Conservation (phyloP, 352 stramenopile species). For the Globisporangium viniferum region DNA sequence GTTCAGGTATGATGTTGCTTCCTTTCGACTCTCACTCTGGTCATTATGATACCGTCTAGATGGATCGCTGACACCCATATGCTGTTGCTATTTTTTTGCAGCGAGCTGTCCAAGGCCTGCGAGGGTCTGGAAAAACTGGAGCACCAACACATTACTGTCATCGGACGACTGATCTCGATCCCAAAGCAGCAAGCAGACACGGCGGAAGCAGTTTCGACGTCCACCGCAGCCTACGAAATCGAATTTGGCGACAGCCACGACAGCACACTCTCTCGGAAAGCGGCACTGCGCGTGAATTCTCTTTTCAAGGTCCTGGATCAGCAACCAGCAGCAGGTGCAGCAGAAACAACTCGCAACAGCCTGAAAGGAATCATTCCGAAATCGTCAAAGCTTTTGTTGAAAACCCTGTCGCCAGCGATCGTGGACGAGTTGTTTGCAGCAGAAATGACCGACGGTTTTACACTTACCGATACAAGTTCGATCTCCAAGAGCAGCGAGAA, state of each 20-base stretch:
- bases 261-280: not conserved
- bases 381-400: slow-evolving; percentile 2
- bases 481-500: not conserved
- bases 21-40: not conserved
- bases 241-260: slow-evolving; percentile 12
- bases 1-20: slow-evolving; percentile 22
- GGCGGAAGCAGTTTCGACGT: not conserved
- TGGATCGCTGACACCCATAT: not conserved
- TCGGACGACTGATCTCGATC: slow-evolving; percentile 6
- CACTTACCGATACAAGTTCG: too few relatives aligned
- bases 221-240: slow-evolving; percentile 4
- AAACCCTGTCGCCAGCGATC: slow-evolving; percentile 13
- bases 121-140: slow-evolving; percentile 5
- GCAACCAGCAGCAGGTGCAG: not conserved
- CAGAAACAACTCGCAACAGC: not conserved
- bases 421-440: slow-evolving; percentile 9
- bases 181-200: not conserved
- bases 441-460: not conserved
- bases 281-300: slow-evolving; percentile 2
- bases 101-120: not conserved
- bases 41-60: not conserved
- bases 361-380: not conserved
- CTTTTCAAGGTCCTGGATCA: slow-evolving; percentile 4
- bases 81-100: not conserved
- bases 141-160: not conserved